Conservation (phyloP, 2,329 filamentous ascomycete genomes). For the Colletotrichum orchidophilum region DNA sequence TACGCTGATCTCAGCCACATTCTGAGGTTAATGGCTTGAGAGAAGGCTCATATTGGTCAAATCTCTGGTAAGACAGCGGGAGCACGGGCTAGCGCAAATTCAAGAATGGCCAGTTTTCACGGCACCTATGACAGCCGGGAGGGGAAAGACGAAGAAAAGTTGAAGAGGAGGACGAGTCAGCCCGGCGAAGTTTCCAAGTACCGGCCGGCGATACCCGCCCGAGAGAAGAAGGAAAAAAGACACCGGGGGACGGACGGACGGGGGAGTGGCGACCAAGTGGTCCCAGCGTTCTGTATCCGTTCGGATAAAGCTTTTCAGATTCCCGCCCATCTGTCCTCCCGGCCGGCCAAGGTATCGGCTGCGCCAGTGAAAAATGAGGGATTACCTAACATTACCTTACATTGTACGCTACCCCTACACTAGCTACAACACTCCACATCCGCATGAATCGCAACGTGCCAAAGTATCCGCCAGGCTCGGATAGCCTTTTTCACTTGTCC, state of each 20-base stretch:
- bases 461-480: neutral
- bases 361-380: slow-evolving; percentile 5
- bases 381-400: slow-evolving; percentile 26
- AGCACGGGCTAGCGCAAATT: too few species aligned
- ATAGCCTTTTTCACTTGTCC: neutral
- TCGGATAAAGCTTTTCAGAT: too few species aligned
- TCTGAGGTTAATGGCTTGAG: too few species aligned
- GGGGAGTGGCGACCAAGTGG: neutral
- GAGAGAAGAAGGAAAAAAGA: too few species aligned
- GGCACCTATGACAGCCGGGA: neutral
- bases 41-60: too few species aligned
- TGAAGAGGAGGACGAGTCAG: neutral
- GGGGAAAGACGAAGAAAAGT: neutral
- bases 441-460: neutral
- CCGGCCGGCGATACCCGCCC: neutral
- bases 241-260: neutral
- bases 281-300: too few species aligned
- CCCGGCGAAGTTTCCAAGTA: neutral
- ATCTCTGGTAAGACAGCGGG: too few species aligned
- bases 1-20: too few species aligned
- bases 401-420: too few species aligned
- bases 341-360: neutral
- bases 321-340: neutral
- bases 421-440: too few species aligned
- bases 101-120: too few species aligned